These are phyloP conservation scores for Marchantia polymorpha DNA, from an alignment of 225 moss, liverwort and hornwort species.

Conservation along the genomic window DNA sequence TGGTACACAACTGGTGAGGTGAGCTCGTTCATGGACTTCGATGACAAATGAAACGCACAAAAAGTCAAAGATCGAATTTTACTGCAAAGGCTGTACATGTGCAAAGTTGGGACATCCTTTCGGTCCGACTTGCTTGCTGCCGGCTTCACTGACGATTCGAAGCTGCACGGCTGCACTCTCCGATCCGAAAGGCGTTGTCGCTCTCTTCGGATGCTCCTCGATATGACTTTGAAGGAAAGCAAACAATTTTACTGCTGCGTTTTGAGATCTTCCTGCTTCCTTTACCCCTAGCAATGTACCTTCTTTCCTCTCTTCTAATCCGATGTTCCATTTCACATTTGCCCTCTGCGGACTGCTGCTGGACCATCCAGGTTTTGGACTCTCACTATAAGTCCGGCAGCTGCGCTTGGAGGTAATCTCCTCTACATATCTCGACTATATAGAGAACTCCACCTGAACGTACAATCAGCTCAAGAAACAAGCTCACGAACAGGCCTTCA, in stretches of 20 bases:
- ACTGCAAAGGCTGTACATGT: background rate
- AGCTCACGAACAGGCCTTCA: too few relatives aligned
- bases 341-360: background rate
- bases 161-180: background rate
- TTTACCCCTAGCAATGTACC: background rate
- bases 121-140: background rate
- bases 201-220: background rate
- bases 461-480: too few relatives aligned
- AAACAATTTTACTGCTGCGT: background rate
- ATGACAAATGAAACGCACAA: too few relatives aligned
- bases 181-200: background rate
- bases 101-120: background rate
- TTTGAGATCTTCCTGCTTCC: too few relatives aligned
- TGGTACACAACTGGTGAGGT: too few relatives aligned
- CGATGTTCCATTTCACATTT: background rate
- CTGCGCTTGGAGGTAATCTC: too few relatives aligned
- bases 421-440: too few relatives aligned
- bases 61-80: background rate
- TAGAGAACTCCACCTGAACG: too few relatives aligned
- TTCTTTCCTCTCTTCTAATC: background rate
- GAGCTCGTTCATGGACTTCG: too few relatives aligned
- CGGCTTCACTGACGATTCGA: background rate
- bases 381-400: too few relatives aligned
- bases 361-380: too few relatives aligned
- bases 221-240: background rate